Conservation (phyloP, 495 filamentous ascomycete species). For the Clohesyomyces aquaticus region DNA sequence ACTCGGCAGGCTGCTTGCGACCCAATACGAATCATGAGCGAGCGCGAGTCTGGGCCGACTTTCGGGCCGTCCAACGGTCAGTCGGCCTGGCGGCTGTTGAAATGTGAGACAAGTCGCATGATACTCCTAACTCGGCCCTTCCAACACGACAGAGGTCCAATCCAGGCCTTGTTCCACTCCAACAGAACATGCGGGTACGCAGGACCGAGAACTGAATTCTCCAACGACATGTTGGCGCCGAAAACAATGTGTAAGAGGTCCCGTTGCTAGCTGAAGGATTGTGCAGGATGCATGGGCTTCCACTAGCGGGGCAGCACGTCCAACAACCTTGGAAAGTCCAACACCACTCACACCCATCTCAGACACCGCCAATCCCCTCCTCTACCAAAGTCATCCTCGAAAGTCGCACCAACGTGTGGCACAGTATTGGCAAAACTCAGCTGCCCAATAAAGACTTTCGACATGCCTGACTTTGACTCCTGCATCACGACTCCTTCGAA, state of each 20-base stretch:
- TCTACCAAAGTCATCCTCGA: not conserved
- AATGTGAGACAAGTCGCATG: not conserved
- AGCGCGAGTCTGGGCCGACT: not conserved
- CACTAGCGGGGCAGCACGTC: too few relatives aligned
- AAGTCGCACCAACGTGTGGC: not conserved
- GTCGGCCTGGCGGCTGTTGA: conserved; percentile 8
- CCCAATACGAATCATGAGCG: not conserved
- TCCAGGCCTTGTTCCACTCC: not conserved
- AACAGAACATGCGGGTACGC: not conserved
- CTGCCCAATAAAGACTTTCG: not conserved
- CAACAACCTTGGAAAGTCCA: not conserved
- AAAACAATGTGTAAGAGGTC: not conserved
- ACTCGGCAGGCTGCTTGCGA: not conserved
- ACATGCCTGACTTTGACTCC: not conserved
- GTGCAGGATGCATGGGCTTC: too few relatives aligned
- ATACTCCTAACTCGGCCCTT: not conserved
- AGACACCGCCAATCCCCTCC: not conserved
- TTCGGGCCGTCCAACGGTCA: conserved; percentile 1
- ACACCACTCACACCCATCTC: not conserved
- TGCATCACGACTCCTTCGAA: not conserved
- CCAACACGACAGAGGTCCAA: not conserved
- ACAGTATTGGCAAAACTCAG: not conserved
- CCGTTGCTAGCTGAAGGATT: not conserved
- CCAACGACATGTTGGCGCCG: not conserved
- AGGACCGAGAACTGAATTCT: not conserved